phyloP scores from a whole-genome alignment of 164 flowering plant species.

The Platanus orientalis region DNA sequence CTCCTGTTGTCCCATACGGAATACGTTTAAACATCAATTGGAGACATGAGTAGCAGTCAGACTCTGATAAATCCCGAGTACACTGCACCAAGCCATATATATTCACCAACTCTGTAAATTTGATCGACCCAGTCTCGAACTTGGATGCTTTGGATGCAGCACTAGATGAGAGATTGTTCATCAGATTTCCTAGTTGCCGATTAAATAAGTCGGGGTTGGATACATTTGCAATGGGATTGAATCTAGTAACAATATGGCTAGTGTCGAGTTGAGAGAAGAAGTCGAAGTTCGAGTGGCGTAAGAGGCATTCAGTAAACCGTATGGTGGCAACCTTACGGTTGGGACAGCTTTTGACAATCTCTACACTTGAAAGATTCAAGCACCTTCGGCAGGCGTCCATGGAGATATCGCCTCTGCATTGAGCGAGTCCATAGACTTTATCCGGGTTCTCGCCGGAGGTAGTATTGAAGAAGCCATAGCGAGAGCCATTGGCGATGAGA shows the following conservation, averaged over 20 bases:
- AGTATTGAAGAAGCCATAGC: no score
- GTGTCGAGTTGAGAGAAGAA: no score
- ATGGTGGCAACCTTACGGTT: neutral
- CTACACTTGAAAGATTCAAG: neutral
- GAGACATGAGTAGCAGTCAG: conserved; percentile 4
- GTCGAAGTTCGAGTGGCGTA: no score
- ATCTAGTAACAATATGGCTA: no score
- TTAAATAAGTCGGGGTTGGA: neutral
- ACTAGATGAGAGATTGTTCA: neutral
- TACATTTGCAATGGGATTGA: neutral
- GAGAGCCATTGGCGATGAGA: conserved; percentile 1
- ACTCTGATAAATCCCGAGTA: conserved; percentile 12
- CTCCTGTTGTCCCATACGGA: neutral
- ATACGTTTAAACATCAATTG: neutral
- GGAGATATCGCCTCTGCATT: conserved; percentile 6
- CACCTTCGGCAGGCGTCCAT: neutral
- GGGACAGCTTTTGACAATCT: neutral
- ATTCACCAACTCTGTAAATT: neutral
- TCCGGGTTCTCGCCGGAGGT: no score
- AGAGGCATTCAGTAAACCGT: no score
- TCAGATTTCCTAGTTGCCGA: conserved; percentile 3
- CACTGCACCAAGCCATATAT: conserved; percentile 22
- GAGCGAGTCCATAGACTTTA: neutral
- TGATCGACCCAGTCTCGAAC: conserved; percentile 1
- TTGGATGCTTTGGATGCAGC: conserved; percentile 5